phyloP scores from a whole-genome alignment of 352 stramenopile genomes.

The Blastocystis sp. region DNA sequence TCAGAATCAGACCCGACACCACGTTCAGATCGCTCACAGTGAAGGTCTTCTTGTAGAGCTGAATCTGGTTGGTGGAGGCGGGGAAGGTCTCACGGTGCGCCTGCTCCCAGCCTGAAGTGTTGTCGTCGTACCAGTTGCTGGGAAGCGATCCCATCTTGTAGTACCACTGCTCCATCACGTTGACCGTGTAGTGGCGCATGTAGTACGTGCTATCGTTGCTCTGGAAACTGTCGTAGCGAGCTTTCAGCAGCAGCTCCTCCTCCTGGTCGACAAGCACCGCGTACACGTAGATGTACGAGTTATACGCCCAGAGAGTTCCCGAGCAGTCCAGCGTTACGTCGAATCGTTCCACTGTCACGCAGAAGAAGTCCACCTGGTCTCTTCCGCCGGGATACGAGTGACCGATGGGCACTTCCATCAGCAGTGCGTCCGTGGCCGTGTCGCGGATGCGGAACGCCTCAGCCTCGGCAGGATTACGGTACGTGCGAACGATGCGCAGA shows the following conservation, averaged over 20 bases:
- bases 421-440: neutral
- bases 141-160: slow-evolving; percentile 45
- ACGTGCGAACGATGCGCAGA: neutral
- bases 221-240: slow-evolving; percentile 1
- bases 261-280: neutral
- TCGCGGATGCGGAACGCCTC: neutral
- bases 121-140: neutral
- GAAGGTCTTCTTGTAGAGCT: slow-evolving; percentile 53
- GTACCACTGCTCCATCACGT: neutral
- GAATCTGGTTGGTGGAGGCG: neutral
- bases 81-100: neutral
- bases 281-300: neutral
- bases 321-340: neutral
- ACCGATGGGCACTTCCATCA: neutral
- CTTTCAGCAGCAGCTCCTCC: neutral
- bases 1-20: neutral
- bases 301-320: neutral
- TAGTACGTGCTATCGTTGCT: neutral
- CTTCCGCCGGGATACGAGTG: neutral
- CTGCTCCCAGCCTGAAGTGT: neutral
- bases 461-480: neutral
- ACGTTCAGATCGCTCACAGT: neutral
- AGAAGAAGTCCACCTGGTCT: neutral
- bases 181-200: neutral
- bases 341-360: neutral